A percentile compares a stretch with the other conserved stretches of the same genome.
Conservation (phyloP, 208 protist genomes). For the Trypanosomatidae sp. region DNA sequence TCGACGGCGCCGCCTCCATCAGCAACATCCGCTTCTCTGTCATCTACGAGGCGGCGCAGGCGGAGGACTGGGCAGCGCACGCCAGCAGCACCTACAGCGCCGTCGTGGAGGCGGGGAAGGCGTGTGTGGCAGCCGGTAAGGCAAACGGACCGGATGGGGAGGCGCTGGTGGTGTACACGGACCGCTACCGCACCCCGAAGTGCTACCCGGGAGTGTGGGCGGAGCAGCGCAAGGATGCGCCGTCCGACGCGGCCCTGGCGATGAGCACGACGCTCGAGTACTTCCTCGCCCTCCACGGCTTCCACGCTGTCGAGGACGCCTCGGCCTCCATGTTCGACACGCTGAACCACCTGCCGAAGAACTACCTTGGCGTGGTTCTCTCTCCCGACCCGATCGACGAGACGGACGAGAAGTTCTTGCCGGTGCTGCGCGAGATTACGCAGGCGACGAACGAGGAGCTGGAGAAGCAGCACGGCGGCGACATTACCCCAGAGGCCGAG, state of each 20-base stretch:
- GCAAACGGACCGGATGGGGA: slow-evolving; percentile 59
- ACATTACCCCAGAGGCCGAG: slow-evolving; percentile 30
- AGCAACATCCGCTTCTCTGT: slow-evolving; percentile 75
- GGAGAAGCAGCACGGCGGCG: slow-evolving; percentile 6
- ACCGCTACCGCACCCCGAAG: slow-evolving; percentile 61
- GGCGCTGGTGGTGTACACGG: slow-evolving; percentile 55
- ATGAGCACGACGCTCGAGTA: slow-evolving; percentile 41
- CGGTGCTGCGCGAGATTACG: slow-evolving; percentile 71
- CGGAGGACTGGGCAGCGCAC: slow-evolving; percentile 31
- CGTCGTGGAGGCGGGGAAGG: slow-evolving; percentile 42
- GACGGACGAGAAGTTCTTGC: slow-evolving; percentile 51
- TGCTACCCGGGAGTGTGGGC: slow-evolving; percentile 75
- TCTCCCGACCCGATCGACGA: slow-evolving; percentile 38
- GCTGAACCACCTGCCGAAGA: slow-evolving; percentile 35
- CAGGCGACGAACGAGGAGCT: slow-evolving; percentile 42
- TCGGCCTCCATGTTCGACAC: slow-evolving; percentile 46
- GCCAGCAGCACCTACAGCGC: slow-evolving; percentile 31
- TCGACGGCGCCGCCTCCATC: slow-evolving; percentile 60
- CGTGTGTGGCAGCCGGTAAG: slow-evolving; percentile 36
- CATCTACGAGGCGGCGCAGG: slow-evolving; percentile 49
- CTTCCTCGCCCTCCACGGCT: slow-evolving; percentile 61
- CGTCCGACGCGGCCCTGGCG: not conserved
- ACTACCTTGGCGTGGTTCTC: slow-evolving; percentile 71
- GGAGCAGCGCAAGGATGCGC: slow-evolving; percentile 17
- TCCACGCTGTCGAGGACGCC: slow-evolving; percentile 74